These are phyloP conservation scores for Pseudogymnoascus sp. DNA, from an alignment of 2,329 filamentous ascomycete genomes.

Conservation along the genomic window DNA sequence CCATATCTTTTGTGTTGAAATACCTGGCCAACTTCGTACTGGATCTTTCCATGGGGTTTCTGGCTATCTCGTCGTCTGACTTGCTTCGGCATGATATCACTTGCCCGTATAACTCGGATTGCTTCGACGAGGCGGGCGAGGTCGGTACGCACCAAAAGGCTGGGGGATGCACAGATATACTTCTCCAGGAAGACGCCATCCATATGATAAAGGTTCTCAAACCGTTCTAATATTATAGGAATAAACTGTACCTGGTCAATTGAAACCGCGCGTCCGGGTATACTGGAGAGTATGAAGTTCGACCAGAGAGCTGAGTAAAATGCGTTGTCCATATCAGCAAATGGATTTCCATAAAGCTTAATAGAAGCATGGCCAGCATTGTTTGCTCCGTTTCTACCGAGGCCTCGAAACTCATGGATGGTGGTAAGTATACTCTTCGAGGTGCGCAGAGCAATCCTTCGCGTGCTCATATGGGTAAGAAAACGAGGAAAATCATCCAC, in stretches of 20 bases:
- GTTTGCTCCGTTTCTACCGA: slow-evolving; percentile 13
- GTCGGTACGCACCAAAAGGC: slow-evolving; percentile 12
- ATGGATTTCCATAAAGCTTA: slow-evolving; percentile 26
- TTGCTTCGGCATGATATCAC: slow-evolving; percentile 49
- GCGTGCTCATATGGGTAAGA: slow-evolving; percentile 56
- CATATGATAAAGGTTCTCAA: slow-evolving; percentile 33
- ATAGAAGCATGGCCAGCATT: slow-evolving; percentile 32
- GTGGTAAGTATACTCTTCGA: slow-evolving; percentile 76
- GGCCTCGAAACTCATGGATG: slow-evolving; percentile 45
- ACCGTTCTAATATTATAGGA: slow-evolving; percentile 30
- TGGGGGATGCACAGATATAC: slow-evolving; percentile 25
- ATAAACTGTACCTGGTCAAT: slow-evolving; percentile 28
- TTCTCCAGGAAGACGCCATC: slow-evolving; percentile 33
- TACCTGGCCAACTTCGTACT: slow-evolving; percentile 71
- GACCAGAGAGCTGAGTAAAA: slow-evolving; percentile 35
- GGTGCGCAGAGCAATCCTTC: slow-evolving; percentile 66
- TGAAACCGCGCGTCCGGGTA: slow-evolving; percentile 19
- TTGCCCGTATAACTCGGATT: slow-evolving; percentile 48
- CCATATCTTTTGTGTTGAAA: slow-evolving; percentile 76
- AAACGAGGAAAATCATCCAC: slow-evolving; percentile 44
- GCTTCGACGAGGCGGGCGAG: slow-evolving; percentile 40
- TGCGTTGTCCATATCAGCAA: slow-evolving; percentile 31
- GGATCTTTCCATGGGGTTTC: slow-evolving; percentile 38
- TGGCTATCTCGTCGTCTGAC: slow-evolving; percentile 28
- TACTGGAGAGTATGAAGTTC: slow-evolving; percentile 29